Base-by-base conservation (phyloP, 371 early-diverging fungal species). In the Haplosporangium sp. region DNA sequence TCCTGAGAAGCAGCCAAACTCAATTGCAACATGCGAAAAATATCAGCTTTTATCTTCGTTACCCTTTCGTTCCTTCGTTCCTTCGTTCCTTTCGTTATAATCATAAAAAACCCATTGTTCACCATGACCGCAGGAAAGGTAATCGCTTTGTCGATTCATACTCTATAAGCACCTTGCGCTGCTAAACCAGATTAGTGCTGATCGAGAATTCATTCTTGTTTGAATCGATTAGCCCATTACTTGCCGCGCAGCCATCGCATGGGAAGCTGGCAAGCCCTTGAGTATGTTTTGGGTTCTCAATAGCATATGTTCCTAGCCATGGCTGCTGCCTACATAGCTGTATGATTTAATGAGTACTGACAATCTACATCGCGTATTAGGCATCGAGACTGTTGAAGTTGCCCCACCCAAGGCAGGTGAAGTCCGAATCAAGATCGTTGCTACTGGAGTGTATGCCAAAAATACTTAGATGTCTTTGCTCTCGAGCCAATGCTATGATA, bases 231-330 rank as follows among this genome's bases (percentile, higher is more conserved):
- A 84, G 84, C 84, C 93, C 77, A 97, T 97, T 79, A 95, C 89
- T 62, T 98, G 98, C 87, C 92, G 92, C 73, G 98, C 98, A 67
- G 98, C 98, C 38, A 87, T 98, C 55, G 97, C 98, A 61, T 97
- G 97, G 98, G 95, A 92, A 64, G 91, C 98, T 60, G 89, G 87
- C 60, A 90, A 95, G 83, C 96, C 96, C 55, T 87, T 98, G 41
- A 85, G 97, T 96, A 91, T 79, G 91, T 52, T 23, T 64, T 40
- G 11, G 2, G 29, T 29, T 29, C 29, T 29, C 29, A 29, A 29
- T 29, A 29, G 29, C 2, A 29, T 29, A 14, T 20, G 29, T 38
- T 38, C 7, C 37, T 10, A 57, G 20, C 14, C 4, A 47, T 54
- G 18, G 23, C 14, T n/a, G 46, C 46, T 46, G 29, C 2, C 29